These are phyloP conservation scores for Chlorella sp. DNA, from an alignment of 139 green algal species.

Conservation along the genomic window DNA sequence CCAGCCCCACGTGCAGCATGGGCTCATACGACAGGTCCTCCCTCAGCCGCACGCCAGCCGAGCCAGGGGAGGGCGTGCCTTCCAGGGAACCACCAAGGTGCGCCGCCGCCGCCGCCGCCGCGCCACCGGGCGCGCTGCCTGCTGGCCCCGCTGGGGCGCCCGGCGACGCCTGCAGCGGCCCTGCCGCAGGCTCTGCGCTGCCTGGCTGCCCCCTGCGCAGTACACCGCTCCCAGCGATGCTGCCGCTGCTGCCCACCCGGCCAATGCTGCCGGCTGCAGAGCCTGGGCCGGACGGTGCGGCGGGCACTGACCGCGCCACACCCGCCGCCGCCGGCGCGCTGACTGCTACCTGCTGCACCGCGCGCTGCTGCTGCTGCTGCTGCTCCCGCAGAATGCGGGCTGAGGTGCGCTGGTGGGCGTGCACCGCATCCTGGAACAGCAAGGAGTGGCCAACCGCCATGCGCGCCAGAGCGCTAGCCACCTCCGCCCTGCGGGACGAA, in stretches of 20 bases:
- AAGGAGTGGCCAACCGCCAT: constrained; percentile 68
- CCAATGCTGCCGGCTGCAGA: not conserved
- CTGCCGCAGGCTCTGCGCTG: not conserved
- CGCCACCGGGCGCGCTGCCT: no score
- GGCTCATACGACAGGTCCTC: constrained; percentile 42
- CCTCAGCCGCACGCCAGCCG: constrained; percentile 33
- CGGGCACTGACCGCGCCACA: not conserved
- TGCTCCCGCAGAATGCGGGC: constrained; percentile 37
- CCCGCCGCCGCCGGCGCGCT: constrained; percentile 15
- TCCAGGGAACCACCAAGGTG: no score
- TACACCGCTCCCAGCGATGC: no score
- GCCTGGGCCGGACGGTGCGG: not conserved
- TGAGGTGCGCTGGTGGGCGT: constrained; percentile 46
- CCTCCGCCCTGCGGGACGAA: constrained; percentile 74
- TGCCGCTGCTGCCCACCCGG: not conserved
- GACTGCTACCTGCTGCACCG: not conserved
- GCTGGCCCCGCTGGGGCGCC: no score
- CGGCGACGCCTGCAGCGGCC: no score
- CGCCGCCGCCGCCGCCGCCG: not conserved
- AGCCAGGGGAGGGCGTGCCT: not conserved
- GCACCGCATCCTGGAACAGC: constrained; percentile 62
- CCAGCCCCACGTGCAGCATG: constrained; percentile 41
- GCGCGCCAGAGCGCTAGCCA: constrained; percentile 78
- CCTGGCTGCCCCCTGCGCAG: not conserved
- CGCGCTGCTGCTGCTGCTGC: not conserved